Conservation (phyloP, 2,329 filamentous ascomycete species). For the Fusarium mundagurra region DNA sequence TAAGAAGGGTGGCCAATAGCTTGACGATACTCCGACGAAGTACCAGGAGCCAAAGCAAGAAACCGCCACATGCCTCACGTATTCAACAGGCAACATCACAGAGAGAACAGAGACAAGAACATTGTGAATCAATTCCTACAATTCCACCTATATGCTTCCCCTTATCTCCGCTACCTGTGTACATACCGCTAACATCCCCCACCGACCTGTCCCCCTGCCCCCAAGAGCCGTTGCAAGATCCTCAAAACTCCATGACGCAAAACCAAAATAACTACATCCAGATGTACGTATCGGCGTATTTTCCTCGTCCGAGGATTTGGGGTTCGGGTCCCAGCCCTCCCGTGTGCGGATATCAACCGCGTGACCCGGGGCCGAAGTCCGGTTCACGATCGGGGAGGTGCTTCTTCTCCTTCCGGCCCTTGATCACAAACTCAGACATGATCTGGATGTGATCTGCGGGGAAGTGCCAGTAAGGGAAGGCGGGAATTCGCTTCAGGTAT, state of each 20-base stretch:
- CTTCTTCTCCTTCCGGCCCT: slow-evolving; percentile 85
- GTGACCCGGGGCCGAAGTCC: slow-evolving; percentile 63
- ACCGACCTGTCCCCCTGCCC: slow-evolving; percentile 16
- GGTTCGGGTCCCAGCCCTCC: slow-evolving; percentile 8
- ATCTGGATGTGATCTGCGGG: slow-evolving; percentile 92
- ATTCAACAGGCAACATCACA: neutral
- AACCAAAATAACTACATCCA: slow-evolving; percentile 54
- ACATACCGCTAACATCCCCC: slow-evolving; percentile 38
- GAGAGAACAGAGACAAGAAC: slow-evolving; percentile 22
- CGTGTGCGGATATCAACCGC: slow-evolving; percentile 40
- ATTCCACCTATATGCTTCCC: slow-evolving; percentile 15
- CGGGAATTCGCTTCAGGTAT: slow-evolving; percentile 86
- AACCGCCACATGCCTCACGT: neutral
- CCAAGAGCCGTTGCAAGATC: slow-evolving; percentile 46
- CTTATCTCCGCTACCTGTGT: slow-evolving; percentile 31
- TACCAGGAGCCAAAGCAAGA: neutral
- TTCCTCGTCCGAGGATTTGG: slow-evolving; percentile 4
- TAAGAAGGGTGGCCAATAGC: neutral
- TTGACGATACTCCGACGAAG: neutral
- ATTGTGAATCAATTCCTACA: slow-evolving; percentile 45
- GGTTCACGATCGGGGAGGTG: slow-evolving; percentile 69
- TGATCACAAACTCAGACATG: slow-evolving; percentile 89
- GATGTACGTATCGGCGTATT: slow-evolving; percentile 43
- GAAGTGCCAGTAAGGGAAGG: slow-evolving; percentile 95
- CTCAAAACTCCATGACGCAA: slow-evolving; percentile 52